Evolutionary conservation across 2,329 filamentous ascomycete genomes (phyloP).

Genomic region (Apiospora saccharicola): DNA sequence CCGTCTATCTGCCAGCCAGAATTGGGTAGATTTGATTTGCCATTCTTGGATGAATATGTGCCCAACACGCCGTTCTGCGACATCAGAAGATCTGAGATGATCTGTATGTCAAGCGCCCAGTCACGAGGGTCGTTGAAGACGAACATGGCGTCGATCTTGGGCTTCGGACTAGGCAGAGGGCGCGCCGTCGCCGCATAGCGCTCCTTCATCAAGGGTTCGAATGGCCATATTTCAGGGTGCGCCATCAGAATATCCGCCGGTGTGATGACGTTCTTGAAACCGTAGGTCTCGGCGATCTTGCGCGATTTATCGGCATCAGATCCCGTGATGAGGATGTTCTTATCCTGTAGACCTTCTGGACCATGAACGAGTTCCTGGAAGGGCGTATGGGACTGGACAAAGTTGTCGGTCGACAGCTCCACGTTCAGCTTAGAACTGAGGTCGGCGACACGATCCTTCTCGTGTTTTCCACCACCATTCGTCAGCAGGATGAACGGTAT

Average conservation of each 20-base stretch:
- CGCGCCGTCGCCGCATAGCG: constrained; percentile 67
- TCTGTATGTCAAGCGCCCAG: constrained; percentile 89
- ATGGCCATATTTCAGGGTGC: constrained; percentile 83
- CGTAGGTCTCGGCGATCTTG: constrained; percentile 77
- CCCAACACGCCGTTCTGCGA: constrained; percentile 82
- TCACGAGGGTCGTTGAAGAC: constrained; percentile 96
- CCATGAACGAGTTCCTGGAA: constrained; percentile 75
- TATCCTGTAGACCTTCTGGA: constrained; percentile 60
- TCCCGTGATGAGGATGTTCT: constrained; percentile 78
- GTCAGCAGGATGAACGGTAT: constrained; percentile 96
- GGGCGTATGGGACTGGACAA: constrained; percentile 92
- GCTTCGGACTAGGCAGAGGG: constrained; percentile 62
- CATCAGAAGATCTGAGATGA: constrained; percentile 84
- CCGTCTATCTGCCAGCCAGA: constrained; percentile 82
- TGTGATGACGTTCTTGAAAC: constrained; percentile 83
- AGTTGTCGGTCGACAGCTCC: constrained; percentile 70
- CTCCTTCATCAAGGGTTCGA: constrained; percentile 70
- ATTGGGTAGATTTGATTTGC: constrained; percentile 68
- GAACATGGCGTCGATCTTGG: constrained; percentile 87
- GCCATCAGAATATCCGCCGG: constrained; percentile 83
- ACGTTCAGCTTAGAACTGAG: constrained; percentile 72
- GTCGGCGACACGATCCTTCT: constrained; percentile 75
- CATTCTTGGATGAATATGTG: constrained; percentile 79
- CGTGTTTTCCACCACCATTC: constrained; percentile 90
- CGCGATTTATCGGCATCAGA: constrained; percentile 73